These are phyloP conservation scores for Seiridium unicorne DNA, from an alignment of 2,329 filamentous ascomycete species.

Conservation along the genomic window DNA sequence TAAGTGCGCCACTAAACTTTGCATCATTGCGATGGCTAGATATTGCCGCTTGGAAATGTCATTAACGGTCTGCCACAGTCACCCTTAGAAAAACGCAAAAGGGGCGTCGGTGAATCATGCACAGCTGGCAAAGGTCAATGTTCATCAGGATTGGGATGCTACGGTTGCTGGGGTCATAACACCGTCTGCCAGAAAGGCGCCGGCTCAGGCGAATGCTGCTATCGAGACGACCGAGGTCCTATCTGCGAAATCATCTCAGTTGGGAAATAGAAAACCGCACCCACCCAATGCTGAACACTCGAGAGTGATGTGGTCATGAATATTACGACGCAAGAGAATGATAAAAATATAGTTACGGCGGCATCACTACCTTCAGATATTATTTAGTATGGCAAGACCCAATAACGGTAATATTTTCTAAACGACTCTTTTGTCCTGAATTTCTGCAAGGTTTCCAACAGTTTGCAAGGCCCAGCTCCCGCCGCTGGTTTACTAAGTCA, in stretches of 20 bases:
- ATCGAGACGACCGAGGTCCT: not conserved
- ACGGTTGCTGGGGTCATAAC: not conserved
- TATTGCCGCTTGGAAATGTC: not conserved
- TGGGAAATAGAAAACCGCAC: not conserved
- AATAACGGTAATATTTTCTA: no score
- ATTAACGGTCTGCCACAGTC: not conserved
- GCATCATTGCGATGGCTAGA: not conserved
- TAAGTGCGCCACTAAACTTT: not conserved
- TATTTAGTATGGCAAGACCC: no score
- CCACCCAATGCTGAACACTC: no score
- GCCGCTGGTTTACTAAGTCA: no score
- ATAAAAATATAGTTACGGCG: no score
- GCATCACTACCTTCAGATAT: no score
- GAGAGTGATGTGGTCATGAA: no score
- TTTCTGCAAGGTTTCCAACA: no score
- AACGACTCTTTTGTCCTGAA: no score
- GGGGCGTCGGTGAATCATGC: not conserved
- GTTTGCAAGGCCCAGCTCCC: no score
- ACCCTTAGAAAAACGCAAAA: not conserved
- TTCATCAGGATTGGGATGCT: not conserved
- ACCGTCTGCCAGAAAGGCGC: not conserved
- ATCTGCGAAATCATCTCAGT: not conserved
- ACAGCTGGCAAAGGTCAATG: not conserved
- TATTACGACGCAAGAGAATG: no score
- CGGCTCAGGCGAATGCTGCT: not conserved